These are phyloP conservation scores for Colletotrichum gigasporum DNA, from an alignment of 2,329 filamentous ascomycete species.

Conservation along the genomic window DNA sequence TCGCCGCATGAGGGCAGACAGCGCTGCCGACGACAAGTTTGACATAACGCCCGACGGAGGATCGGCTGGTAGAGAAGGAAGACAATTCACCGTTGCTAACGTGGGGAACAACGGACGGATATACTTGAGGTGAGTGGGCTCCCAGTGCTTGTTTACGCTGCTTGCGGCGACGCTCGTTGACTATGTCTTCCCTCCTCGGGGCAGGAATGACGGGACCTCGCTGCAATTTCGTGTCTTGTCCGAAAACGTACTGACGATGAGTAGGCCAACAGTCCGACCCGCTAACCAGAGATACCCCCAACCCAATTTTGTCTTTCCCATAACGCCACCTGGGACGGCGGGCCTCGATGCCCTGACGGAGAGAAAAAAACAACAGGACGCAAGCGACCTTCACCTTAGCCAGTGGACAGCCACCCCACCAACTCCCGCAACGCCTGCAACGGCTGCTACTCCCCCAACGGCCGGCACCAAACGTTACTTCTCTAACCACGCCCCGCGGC, in stretches of 20 bases:
- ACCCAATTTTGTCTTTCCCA: slow-evolving; percentile 67
- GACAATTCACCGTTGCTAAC: slow-evolving; percentile 82
- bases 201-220: slow-evolving; percentile 24
- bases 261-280: slow-evolving; percentile 69
- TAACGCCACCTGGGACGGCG: slow-evolving; percentile 68
- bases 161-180: slow-evolving; percentile 17
- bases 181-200: neutral
- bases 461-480: slow-evolving; percentile 45
- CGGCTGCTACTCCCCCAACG: slow-evolving; percentile 41
- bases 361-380: slow-evolving; percentile 37
- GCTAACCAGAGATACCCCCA: slow-evolving; percentile 70
- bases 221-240: slow-evolving; percentile 17
- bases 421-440: slow-evolving; percentile 35
- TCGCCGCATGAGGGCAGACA: slow-evolving; percentile 57
- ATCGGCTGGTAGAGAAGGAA: slow-evolving; percentile 70
- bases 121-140: slow-evolving; percentile 79
- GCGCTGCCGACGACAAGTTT: slow-evolving; percentile 57
- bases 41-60: slow-evolving; percentile 69
- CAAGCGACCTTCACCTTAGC: slow-evolving; percentile 42
- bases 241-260: slow-evolving; percentile 34
- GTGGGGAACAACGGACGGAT: slow-evolving; percentile 86
- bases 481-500: slow-evolving; percentile 38
- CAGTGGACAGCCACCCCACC: slow-evolving; percentile 55
- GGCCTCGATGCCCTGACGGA: slow-evolving; percentile 58
- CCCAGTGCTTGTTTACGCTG: neutral